Conservation (phyloP, 1,284 basidiomycete species). For the Pseudozyma tsukubaensis region DNA sequence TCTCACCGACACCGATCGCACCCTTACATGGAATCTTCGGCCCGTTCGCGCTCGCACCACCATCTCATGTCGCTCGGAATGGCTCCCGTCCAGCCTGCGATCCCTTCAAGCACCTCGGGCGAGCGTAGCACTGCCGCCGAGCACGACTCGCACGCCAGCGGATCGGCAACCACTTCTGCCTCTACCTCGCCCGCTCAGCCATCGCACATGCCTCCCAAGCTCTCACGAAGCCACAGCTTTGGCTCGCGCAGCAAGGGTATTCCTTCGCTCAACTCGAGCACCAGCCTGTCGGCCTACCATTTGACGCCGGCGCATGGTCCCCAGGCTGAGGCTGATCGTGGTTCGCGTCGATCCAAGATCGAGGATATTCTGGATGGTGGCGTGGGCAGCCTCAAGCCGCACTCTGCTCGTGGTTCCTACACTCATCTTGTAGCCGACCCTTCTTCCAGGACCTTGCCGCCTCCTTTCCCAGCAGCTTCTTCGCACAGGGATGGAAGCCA, state of each 20-base stretch:
- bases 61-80: slow-evolving; percentile 61
- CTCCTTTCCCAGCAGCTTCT: slow-evolving; percentile 44
- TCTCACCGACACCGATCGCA: slow-evolving; percentile 65
- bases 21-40: slow-evolving; percentile 56
- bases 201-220: slow-evolving; percentile 44
- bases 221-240: slow-evolving; percentile 51
- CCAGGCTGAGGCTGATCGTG: slow-evolving; percentile 19
- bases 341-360: slow-evolving; percentile 37
- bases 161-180: slow-evolving; percentile 44
- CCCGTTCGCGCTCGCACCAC: slow-evolving; percentile 62
- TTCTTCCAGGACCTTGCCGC: slow-evolving; percentile 52
- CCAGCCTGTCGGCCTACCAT: slow-evolving; percentile 58
- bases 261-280: slow-evolving; percentile 42
- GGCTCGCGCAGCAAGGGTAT: slow-evolving; percentile 49
- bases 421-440: slow-evolving; percentile 46
- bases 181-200: slow-evolving; percentile 51
- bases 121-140: slow-evolving; percentile 64
- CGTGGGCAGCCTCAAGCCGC: slow-evolving; percentile 42
- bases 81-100: slow-evolving; percentile 31
- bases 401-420: slow-evolving; percentile 37
- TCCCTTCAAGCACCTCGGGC: slow-evolving; percentile 58
- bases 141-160: slow-evolving; percentile 39
- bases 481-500: slow-evolving; percentile 42
- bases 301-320: slow-evolving; percentile 30
- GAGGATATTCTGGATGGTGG: slow-evolving; percentile 55